Base-by-base conservation (phyloP, 1,284 basidiomycete species). In the Leccinum colubrinum region DNA sequence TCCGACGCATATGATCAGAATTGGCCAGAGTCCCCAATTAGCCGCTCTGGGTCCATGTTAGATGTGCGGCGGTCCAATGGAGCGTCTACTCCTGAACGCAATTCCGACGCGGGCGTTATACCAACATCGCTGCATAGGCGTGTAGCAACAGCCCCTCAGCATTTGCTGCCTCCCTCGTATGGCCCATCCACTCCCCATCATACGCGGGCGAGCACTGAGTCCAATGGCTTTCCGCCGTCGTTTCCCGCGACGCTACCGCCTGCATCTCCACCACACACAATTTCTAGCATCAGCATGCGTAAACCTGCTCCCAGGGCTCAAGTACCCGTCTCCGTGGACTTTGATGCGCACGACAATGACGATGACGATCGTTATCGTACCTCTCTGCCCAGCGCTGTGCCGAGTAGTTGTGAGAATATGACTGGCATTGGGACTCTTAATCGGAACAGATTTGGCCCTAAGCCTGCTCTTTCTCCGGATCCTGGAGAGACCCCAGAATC, bases 251-350 rank as follows among this genome's bases (percentile, higher is more conserved):
- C 66, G 7, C 53, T 55, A 11, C 59, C 70, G n/a, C 59, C 59
- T 51, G 59, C 71, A 46, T 60, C 71, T n/a, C 66, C 72, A 39
- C 71, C 43, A 20, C 43, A 72, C n/a, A 59, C 64, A 55, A 59
- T 60, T n/a, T 54, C 73, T 56, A 65, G 69, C 35, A 63, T 66
- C 53, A 59, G 80, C 35, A 74, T 84, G 56, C 81, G 85, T 43
- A 86, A 87, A 67, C 80, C 81, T 33, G 83, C 82, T 27, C 86
- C 86, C 4, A 75, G 83, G 61, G 85, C 84, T 15, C 86, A 87
- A 68, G 73, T 86, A n/a, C 85, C 86, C 1, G 77, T 85, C 30
- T 84, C 85, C n/a, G 82, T 84, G 55, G 72, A 80, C 22, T 75
- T 80, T 50, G 78, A 80, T 63, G 72, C 72, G 30, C 77, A 79